phyloP scores from a whole-genome alignment of 2,329 filamentous ascomycete species.

The Chrysoporthe deuterocubensis region DNA sequence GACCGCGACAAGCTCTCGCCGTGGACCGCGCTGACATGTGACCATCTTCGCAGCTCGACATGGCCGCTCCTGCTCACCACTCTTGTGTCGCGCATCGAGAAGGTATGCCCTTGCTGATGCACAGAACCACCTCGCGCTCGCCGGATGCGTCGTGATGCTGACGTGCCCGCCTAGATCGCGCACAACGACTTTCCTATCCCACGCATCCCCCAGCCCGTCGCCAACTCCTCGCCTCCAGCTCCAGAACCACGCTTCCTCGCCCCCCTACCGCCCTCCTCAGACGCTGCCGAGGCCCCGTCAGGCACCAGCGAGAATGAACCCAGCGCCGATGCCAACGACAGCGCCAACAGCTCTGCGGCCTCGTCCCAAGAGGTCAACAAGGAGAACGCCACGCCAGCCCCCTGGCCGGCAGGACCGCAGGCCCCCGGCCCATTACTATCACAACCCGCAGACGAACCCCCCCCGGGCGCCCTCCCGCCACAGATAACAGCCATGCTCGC shows the following conservation, averaged over 20 bases:
- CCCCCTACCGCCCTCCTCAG: conserved; percentile 49
- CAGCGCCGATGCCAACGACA: conserved; percentile 32
- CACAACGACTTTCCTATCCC: conserved; percentile 77
- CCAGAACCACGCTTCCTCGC: conserved; percentile 48
- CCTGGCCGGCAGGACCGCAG: conserved; percentile 39
- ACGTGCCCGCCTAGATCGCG: conserved; percentile 62
- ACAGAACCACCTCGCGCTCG: neutral
- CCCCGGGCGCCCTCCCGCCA: conserved; percentile 60
- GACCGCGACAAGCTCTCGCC: neutral
- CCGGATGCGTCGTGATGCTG: conserved; percentile 9
- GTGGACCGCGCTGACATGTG: conserved; percentile 33
- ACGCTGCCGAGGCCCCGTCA: conserved; percentile 47
- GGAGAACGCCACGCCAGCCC: conserved; percentile 64
- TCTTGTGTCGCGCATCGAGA: conserved; percentile 70
- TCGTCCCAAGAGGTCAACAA: conserved; percentile 67
- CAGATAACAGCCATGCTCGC: conserved; percentile 66
- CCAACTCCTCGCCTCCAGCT: conserved; percentile 45
- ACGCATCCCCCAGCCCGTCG: conserved; percentile 50
- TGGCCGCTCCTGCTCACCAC: conserved; percentile 71
- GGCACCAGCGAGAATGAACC: conserved; percentile 43
- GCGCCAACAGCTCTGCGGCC: conserved; percentile 27
- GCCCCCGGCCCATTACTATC: conserved; percentile 44
- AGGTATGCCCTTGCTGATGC: conserved; percentile 42
- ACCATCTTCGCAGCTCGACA: conserved; percentile 56
- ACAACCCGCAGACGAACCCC: conserved; percentile 28